Evolutionary conservation across 2,329 filamentous ascomycete species (phyloP).

Genomic region (Colletotrichum tofieldiae): DNA sequence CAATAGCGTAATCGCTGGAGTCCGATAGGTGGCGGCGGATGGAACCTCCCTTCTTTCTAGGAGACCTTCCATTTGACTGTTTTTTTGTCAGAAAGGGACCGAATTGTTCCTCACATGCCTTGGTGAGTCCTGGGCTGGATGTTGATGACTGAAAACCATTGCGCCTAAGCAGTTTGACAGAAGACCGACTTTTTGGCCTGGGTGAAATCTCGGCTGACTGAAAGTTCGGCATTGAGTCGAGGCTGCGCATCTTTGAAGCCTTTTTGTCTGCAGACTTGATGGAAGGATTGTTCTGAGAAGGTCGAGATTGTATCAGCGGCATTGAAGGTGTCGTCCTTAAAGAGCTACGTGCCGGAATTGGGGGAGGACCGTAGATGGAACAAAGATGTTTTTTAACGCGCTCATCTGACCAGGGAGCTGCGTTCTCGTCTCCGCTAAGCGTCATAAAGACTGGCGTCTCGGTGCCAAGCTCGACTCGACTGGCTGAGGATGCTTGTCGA

Average conservation of each 20-base stretch:
- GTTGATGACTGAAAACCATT: conserved; percentile 9
- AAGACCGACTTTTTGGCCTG: conserved; percentile 22
- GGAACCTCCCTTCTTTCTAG: neutral
- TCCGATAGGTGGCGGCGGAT: conserved; percentile 4
- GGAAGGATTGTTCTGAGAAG: conserved; percentile 22
- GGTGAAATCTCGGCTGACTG: neutral
- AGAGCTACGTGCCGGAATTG: conserved; percentile 37
- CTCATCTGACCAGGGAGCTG: conserved; percentile 16
- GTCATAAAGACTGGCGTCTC: neutral
- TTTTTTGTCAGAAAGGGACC: conserved; percentile 10
- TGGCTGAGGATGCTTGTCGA: conserved; percentile 30
- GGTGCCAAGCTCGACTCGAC: conserved; percentile 10
- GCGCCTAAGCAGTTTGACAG: conserved; percentile 33
- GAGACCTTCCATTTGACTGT: conserved; percentile 10
- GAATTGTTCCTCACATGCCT: conserved; percentile 23
- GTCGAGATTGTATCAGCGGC: conserved; percentile 19
- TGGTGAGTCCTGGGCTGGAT: conserved; percentile 34
- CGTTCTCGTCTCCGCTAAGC: conserved; percentile 31
- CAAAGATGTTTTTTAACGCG: conserved; percentile 1
- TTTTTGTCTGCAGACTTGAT: conserved; percentile 4
- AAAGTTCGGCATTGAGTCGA: conserved; percentile 4
- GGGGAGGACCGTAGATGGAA: conserved; percentile 17
- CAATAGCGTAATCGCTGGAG: conserved; percentile 4
- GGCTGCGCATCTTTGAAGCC: conserved; percentile 12
- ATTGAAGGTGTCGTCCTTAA: conserved; percentile 31